Conservation (phyloP, 768 basidiomycete species). For the Russula virescens region DNA sequence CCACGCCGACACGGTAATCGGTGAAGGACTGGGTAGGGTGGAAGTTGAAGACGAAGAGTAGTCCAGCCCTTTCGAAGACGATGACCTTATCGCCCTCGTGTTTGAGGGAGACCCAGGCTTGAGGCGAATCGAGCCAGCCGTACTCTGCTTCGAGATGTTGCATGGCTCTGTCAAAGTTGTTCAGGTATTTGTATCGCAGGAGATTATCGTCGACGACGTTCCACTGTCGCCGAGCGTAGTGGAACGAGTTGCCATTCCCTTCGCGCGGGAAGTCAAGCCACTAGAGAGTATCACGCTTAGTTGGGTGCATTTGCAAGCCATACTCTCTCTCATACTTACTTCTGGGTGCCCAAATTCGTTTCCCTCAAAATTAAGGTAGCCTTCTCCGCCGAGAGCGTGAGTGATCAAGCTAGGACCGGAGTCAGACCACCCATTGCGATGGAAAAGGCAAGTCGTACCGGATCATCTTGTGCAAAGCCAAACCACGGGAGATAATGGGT, state of each 20-base stretch:
- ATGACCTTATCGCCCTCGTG: conserved; percentile 90
- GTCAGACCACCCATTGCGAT: conserved; percentile 9
- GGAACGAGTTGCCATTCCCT: conserved; percentile 94
- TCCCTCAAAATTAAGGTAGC: conserved; percentile 95
- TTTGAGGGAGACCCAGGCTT: conserved; percentile 93
- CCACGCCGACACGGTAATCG: conserved; percentile 91
- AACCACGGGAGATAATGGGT: conserved; percentile 77
- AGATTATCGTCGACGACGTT: conserved; percentile 82
- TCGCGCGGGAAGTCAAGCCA: conserved; percentile 99
- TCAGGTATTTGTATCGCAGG: conserved; percentile 90
- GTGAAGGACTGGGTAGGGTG: conserved; percentile 85
- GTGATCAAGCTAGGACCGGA: conserved; percentile 61
- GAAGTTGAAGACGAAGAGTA: conserved; percentile 97
- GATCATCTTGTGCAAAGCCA: conserved; percentile 97
- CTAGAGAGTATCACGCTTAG: conserved; percentile 33
- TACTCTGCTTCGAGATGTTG: conserved; percentile 77
- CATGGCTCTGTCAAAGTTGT: conserved; percentile 92
- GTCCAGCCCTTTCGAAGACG: conserved; percentile 88
- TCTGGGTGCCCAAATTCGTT: conserved; percentile 99
- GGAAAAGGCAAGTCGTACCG: conserved; percentile 44
- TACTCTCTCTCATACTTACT: conserved; percentile 37
- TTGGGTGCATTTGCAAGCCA: neutral
- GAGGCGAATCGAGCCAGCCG: conserved; percentile 75
- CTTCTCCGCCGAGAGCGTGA: conserved; percentile 92
- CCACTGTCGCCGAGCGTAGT: conserved; percentile 96